Base-by-base conservation (phyloP, 352 stramenopile genomes). In the Globisporangium cederbergense region DNA sequence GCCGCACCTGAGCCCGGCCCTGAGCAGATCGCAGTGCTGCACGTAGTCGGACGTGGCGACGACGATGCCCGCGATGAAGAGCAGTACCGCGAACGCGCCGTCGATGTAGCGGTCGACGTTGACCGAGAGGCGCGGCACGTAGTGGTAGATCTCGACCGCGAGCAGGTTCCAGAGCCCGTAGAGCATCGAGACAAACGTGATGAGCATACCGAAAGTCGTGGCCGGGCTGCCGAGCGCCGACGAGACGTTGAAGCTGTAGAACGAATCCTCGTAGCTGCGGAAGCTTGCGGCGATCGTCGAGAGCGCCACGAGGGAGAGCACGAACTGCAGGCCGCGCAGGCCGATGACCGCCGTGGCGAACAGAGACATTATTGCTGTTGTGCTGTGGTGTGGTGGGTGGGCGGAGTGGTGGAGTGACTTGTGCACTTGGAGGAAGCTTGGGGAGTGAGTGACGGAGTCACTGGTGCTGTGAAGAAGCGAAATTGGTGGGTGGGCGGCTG, bases 151-250 rank as follows among this genome's bases (percentile, higher is more conserved):
- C 55, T 91, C 76, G n/a, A 90, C 70, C 9, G 64, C 74, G 43
- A 82, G 58, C 1, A 88, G 1, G 36, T 75, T 67, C 70, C 72
- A 89, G 52, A 89, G 66, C 6, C 55, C 72, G 66, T 88, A 90
- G 16, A 91, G 61, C 79, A 88, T 78, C 16, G 74, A 65, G 4
- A 79, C 83, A 69, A 89, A 90, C 20, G 75, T 71, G 72, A 88
- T 79, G 38, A 91, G 65, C 43, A 88, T 72, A 20, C 66, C 70
- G 64, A 91, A 91, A 9, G 73, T 86, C 62, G 71, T 77, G 18
- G 66, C 66, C 13, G 68, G 57, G 28, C 58, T 73, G 55, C 68
- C 73, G 6, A 68, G 46, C 60, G 77, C n/a, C 51, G 7, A 2
- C 51, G 51, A 65, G 43, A 65, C 51, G 45, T 66, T 66, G 30